phyloP scores from a whole-genome alignment of 257 asterid species.

The Pogostemon cablin region DNA sequence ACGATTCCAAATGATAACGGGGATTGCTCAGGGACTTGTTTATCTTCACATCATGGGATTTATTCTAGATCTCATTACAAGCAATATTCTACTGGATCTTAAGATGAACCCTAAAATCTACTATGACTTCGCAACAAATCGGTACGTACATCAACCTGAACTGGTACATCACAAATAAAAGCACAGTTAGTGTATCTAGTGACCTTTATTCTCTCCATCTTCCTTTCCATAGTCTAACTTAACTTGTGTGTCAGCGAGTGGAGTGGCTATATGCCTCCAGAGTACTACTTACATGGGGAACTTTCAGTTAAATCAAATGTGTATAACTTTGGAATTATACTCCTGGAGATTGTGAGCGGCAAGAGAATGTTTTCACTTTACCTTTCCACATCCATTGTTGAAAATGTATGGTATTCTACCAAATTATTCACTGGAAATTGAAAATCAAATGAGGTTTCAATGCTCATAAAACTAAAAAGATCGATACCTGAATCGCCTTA shows the following conservation, averaged over 20 bases:
- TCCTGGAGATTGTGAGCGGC: constrained; percentile 38
- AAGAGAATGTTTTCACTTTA: not conserved
- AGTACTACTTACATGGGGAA: not conserved
- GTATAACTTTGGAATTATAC: constrained; percentile 32
- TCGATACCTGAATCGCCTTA: not conserved
- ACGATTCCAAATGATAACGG: constrained; percentile 35
- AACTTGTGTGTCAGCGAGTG: not conserved
- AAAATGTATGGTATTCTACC: not conserved
- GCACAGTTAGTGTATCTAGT: constrained; percentile 18
- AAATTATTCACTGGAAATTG: not conserved
- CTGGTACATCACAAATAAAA: not conserved
- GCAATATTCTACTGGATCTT: constrained; percentile 34
- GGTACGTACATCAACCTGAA: constrained; percentile 19
- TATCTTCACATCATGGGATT: constrained; percentile 33
- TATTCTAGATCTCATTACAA: constrained; percentile 28
- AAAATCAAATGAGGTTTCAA: not conserved
- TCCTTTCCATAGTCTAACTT: not conserved
- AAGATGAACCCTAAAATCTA: constrained; percentile 38
- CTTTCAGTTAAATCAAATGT: constrained; percentile 33
- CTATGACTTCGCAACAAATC: constrained; percentile 25
- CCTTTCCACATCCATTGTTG: not conserved
- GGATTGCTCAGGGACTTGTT: constrained; percentile 32
- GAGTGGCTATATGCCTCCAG: constrained; percentile 37
- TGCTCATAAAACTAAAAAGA: no score
- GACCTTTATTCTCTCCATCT: not conserved